A percentile compares a stretch with the other conserved stretches of the same genome.
phyloP scores from a whole-genome alignment of 495 filamentous ascomycete genomes.

The Pyrenopolyporus hunteri region DNA sequence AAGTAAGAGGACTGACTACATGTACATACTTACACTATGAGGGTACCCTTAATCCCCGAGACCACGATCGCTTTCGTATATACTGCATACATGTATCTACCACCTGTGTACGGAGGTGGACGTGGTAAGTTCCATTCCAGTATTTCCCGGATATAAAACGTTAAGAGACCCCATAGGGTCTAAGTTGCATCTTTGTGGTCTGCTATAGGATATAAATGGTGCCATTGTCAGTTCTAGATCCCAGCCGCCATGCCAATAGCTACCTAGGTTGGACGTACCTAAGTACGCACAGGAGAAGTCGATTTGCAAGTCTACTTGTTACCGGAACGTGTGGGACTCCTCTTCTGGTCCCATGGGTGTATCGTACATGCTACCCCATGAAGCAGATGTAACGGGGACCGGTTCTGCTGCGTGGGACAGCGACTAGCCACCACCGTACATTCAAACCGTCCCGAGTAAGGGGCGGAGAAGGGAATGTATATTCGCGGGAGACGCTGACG shows the following conservation, averaged over 20 bases:
- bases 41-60: no score
- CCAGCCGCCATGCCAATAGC: constrained; percentile 2
- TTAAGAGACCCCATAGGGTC: not conserved
- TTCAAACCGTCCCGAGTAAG: constrained; percentile 1
- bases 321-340: constrained; percentile 14
- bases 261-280: no score
- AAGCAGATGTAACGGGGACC: constrained; percentile 35
- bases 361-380: constrained; percentile 36
- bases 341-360: constrained; percentile 2
- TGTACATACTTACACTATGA: no score
- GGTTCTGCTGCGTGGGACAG: constrained; percentile 34
- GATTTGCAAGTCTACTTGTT: not conserved
- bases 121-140: no score
- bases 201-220: constrained; percentile 14
- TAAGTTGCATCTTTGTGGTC: constrained; percentile 1
- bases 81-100: not conserved
- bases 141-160: not conserved
- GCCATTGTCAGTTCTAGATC: constrained; percentile 15
- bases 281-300: not conserved
- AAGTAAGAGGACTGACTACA: no score
- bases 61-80: no score
- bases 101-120: no score
- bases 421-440: constrained; percentile 31
- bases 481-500: constrained; percentile 15
- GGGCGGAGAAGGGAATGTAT: constrained; percentile 1